phyloP scores from a whole-genome alignment of 805 yeast species.

The Saccharomycopsis fermentans region DNA sequence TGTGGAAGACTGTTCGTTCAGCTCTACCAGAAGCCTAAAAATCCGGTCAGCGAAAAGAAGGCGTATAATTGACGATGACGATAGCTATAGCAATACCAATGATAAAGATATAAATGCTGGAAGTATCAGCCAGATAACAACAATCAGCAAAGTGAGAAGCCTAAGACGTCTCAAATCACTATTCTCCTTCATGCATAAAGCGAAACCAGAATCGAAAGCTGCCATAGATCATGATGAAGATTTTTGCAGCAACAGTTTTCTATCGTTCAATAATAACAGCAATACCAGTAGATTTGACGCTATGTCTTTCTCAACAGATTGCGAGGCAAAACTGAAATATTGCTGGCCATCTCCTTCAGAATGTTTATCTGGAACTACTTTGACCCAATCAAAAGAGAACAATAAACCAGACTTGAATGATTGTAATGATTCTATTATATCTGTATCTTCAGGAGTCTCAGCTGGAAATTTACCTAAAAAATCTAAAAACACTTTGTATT shows the following conservation, averaged over 20 bases:
- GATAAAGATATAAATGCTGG: background rate
- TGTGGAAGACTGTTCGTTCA: background rate
- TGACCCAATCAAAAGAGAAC: background rate
- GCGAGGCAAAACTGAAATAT: background rate
- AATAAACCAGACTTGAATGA: background rate
- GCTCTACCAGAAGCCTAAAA: background rate
- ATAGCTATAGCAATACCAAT: background rate
- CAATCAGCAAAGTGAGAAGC: background rate
- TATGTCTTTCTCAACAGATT: background rate
- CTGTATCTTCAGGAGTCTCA: background rate
- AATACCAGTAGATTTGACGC: background rate
- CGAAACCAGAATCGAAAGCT: background rate
- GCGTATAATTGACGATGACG: background rate
- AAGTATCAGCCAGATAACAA: background rate
- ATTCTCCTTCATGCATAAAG: background rate
- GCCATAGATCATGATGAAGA: background rate
- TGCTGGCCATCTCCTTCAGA: background rate
- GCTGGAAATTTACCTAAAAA: background rate
- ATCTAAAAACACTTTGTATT: background rate
- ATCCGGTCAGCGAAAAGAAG: background rate
- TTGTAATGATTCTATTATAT: background rate
- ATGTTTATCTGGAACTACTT: background rate
- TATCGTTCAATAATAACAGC: background rate
- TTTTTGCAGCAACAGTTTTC: background rate
- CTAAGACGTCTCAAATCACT: background rate